phyloP scores from a whole-genome alignment of 225 moss, liverwort and hornwort species.

The Rhytidiadelphus loreus region DNA sequence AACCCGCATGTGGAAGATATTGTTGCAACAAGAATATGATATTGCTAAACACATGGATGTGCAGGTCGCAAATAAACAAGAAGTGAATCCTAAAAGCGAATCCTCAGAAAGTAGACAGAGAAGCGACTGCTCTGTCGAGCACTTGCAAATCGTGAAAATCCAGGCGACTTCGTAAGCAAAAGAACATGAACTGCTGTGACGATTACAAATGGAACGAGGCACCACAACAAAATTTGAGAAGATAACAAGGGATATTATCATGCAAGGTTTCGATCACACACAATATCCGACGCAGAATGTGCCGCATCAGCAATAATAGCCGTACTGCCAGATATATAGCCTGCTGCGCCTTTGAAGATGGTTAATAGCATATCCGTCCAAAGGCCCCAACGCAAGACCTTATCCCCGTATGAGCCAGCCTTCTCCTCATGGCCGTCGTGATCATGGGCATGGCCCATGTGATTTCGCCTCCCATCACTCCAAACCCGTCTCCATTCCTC shows the following conservation, averaged over 20 bases:
- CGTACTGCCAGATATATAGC: conserved; percentile 80
- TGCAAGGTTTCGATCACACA: conserved; percentile 14
- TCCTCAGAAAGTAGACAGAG: not conserved
- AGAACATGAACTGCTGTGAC: not conserved
- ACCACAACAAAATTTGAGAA: not conserved
- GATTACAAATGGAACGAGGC: not conserved
- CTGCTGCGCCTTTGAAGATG: conserved; percentile 83
- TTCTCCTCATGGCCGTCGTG: conserved; percentile 21
- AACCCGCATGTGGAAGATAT: not conserved
- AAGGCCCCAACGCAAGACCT: conserved; percentile 69
- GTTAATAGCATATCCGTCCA: conserved; percentile 67
- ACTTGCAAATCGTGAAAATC: not conserved
- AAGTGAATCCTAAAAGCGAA: not conserved
- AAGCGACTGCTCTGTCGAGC: not conserved
- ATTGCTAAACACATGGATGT: not conserved
- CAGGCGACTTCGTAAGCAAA: not conserved
- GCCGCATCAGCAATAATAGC: conserved; percentile 96
- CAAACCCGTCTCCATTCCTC: conserved; percentile 15
- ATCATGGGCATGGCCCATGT: conserved; percentile 65
- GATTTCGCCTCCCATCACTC: conserved; percentile 41
- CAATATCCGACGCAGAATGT: conserved; percentile 88
- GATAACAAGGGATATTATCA: not conserved
- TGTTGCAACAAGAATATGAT: not conserved
- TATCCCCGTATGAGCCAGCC: conserved; percentile 46
- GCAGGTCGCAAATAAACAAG: not conserved